Base-by-base conservation (phyloP, 768 basidiomycete genomes). In the Naganishia antarctica region DNA sequence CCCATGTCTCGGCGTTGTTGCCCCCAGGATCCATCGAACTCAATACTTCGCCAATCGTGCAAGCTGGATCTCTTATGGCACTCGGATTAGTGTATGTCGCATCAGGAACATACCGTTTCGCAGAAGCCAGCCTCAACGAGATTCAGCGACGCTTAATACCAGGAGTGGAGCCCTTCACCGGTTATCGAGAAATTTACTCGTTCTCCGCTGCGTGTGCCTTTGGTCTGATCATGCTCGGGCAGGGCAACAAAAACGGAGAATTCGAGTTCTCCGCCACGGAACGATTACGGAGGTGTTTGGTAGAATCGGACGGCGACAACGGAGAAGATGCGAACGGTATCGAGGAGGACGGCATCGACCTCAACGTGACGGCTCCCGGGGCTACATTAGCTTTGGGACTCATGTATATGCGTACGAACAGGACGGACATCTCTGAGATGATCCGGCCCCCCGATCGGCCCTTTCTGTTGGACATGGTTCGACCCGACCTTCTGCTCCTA, bases 211-310 rank as follows among this genome's bases (percentile, higher is more conserved):
- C 90, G 9, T 83, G 96, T 31, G 87, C 90, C 0, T 96, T 96
- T 72, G 96, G 96, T 4, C 89, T 96, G 85, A 87, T 94, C 77
- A 94, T 97, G 88, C 83, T 98, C 16, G 93, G 90, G 6, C 86
- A 86, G 70, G 93, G 96, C 3, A 70, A 70, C 23, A 82, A 84
- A 0, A 81, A 82, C 8, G 85, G 87, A 34, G 88, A 88, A 1
- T 89, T 89, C 0, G 93, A 96, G 77, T 86, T 63, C 80, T 81
- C 12, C 80, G 89, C 53, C 34, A 57, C 93, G 18, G 81, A 83
- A 32, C 84, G 86, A 28, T 78, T 97, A 48, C 85, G 84, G 41
- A 75, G 84, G n/a, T 82, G 91, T 34, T 83, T 94, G 49, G 87
- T 89, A 60, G 89, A 91, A 11, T 85, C 89, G 71, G 79, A 82